Evolutionary conservation across 495 filamentous ascomycete species (phyloP).

Genomic region (Chaetomium cochliodes): DNA sequence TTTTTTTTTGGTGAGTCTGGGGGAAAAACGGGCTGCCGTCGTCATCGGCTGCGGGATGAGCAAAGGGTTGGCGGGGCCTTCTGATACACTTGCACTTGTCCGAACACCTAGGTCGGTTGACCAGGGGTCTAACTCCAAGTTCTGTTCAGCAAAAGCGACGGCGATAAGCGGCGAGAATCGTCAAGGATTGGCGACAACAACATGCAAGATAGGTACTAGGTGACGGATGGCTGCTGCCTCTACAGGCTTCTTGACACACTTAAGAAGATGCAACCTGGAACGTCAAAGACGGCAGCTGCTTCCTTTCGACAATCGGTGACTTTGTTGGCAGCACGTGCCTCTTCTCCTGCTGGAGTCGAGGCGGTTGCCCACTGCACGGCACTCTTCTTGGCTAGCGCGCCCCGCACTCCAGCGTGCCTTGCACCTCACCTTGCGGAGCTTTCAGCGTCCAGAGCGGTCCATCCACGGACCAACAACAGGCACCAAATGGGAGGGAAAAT

Average conservation of each 20-base stretch:
- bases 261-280: slow-evolving; percentile 6
- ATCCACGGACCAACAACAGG: not conserved
- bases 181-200: not conserved
- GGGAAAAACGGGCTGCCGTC: slow-evolving; percentile 16
- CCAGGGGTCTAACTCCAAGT: not conserved
- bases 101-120: slow-evolving; percentile 1
- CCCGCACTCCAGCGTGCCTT: slow-evolving; percentile 7
- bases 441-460: slow-evolving; percentile 12
- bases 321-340: slow-evolving; percentile 12
- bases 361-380: not conserved
- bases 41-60: slow-evolving; percentile 12
- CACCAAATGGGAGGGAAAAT: not conserved
- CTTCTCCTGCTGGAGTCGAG: slow-evolving; percentile 6
- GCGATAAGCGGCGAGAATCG: not conserved
- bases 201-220: not conserved
- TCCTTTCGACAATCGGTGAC: not conserved
- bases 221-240: not conserved
- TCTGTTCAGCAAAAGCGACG: not conserved
- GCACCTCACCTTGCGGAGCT: slow-evolving; percentile 9
- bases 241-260: not conserved
- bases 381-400: slow-evolving; percentile 4
- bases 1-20: slow-evolving; percentile 2
- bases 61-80: slow-evolving; percentile 15
- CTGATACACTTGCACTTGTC: not conserved
- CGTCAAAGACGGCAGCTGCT: slow-evolving; percentile 1